Base-by-base conservation (phyloP, 441 rosid species). In the Aleurites moluccanus region DNA sequence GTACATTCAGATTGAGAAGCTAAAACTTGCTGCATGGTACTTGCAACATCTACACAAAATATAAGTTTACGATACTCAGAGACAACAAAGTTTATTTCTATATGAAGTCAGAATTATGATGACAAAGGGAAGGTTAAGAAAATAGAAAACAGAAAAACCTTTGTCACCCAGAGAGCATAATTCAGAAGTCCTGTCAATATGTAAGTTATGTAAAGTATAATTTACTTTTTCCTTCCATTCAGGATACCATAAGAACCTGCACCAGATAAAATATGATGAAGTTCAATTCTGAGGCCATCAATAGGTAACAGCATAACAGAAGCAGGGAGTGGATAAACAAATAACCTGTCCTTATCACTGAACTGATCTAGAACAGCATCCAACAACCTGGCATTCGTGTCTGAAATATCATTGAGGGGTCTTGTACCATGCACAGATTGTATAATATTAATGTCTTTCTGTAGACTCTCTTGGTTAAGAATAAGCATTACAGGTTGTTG, bases 401-500 rank as follows among this genome's bases (percentile, higher is more conserved):
- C 83, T 0, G 89, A 83, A 69, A 83, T 82, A 69, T 80, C 78
- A 76, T 75, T 81, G 70, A 82, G 63, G 64, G 78, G 78, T 76
- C 62, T 82, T 52, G 83, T 84, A 79, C 76, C 84, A 53, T 80
- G 86, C 35, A 78, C 57, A 66, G 87, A 80, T 56, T 85, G 86
- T 6, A 5, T 38, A 64, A 72, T 40, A 75, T 78, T 83, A 57
- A 74, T 73, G 73, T 85, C 87, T 77, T 84, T 85, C 78, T 74
- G 86, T n/a, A 75, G 79, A 53, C 82, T 77, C 70, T 85, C 90
- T 78, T 83, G 91, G 80, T 82, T 85, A 77, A 86, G 86, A 80
- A 88, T 78, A 78, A 89, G 88, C 88, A 89, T 86, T 75, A 87
- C 88, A 78, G 98, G 93, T 67, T 85, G 89, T 80, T 88, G 89